phyloP scores from a whole-genome alignment of 371 early-diverging fungal genomes.

The Actinomortierella wolfii region DNA sequence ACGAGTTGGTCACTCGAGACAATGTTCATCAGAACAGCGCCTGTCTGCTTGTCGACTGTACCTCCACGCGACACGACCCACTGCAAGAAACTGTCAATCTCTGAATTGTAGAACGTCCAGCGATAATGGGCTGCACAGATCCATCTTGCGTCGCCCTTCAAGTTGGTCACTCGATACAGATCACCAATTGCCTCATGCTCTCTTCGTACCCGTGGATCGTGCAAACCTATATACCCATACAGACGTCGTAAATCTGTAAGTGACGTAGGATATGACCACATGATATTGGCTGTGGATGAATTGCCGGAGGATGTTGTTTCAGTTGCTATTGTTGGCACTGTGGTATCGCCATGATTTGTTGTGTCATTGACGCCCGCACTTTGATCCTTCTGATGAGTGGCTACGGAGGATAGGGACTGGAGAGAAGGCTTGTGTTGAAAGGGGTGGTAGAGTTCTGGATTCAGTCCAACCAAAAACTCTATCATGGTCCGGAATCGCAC shows the following conservation, averaged over 20 bases:
- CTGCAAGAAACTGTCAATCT: slow-evolving; percentile 34
- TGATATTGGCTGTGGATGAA: no score
- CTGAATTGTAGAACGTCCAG: slow-evolving; percentile 38
- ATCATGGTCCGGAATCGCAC: no score
- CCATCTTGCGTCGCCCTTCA: slow-evolving; percentile 32
- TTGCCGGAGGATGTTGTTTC: no score
- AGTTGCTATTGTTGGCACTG: no score
- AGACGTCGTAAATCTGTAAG: slow-evolving; percentile 31
- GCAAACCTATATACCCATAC: slow-evolving; percentile 31
- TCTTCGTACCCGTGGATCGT: slow-evolving; percentile 6
- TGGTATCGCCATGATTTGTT: no score
- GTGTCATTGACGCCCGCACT: no score
- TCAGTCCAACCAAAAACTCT: no score
- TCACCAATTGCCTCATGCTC: slow-evolving; percentile 34
- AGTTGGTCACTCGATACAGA: slow-evolving; percentile 30
- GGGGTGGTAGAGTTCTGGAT: no score
- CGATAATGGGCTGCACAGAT: slow-evolving; percentile 39
- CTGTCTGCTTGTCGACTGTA: slow-evolving; percentile 33
- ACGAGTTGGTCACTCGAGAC: slow-evolving; percentile 26
- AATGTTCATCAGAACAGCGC: slow-evolving; percentile 28
- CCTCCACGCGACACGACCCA: slow-evolving; percentile 39
- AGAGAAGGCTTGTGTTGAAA: no score
- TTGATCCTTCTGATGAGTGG: no score
- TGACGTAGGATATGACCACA: background rate
- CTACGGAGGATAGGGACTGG: no score